Percentiles rank a stretch among this genome's conserved stretches.
These are phyloP conservation scores for Pseudotsuga menziesii DNA, from an alignment of 75 land plant genomes.

Conservation along the genomic window DNA sequence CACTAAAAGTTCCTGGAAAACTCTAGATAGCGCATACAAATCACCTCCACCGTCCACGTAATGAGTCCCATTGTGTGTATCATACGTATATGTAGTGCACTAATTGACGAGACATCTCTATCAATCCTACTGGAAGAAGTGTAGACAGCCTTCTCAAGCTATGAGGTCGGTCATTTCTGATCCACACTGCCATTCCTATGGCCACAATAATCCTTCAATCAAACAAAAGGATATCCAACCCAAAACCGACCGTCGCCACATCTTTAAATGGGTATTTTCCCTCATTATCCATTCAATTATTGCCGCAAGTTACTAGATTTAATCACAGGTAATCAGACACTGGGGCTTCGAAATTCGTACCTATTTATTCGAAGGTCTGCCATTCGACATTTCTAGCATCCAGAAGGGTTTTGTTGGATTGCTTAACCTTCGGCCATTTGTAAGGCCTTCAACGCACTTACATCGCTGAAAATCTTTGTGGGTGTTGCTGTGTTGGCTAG, in stretches of 20 bases:
- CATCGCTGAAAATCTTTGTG: neutral
- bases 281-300: neutral
- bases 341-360: neutral
- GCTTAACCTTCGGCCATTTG: neutral
- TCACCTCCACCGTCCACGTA: too few species aligned
- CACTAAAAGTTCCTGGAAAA: too few species aligned
- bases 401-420: neutral
- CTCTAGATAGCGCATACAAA: too few species aligned
- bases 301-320: neutral
- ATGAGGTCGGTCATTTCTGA: too few species aligned
- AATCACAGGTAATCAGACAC: neutral
- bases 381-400: too few species aligned
- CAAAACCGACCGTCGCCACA: neutral
- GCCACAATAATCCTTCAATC: neutral
- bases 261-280: neutral
- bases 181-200: neutral
- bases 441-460: neutral
- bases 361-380: neutral
- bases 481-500: neutral
- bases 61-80: too few species aligned
- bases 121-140: too few species aligned
- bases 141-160: too few species aligned
- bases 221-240: too few species aligned
- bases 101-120: too few species aligned
- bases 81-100: too few species aligned